Evolutionary conservation across 169 alveolate genomes (phyloP), one percentile per base, ranked within the genome.

Genomic region (Plasmodium vivax): DNA sequence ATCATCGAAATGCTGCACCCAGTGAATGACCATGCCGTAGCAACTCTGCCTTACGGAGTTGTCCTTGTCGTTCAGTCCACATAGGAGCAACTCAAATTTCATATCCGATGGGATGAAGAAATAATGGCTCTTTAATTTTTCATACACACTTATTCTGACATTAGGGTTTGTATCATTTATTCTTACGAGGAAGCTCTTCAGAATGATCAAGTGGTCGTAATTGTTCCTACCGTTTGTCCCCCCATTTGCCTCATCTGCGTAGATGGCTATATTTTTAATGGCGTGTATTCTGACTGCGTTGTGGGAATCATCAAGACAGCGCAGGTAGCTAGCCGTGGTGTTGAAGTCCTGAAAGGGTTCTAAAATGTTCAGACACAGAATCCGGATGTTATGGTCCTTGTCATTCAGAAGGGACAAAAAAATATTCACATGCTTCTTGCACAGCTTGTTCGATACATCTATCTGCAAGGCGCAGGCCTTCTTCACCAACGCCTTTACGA

Each of bases 401-500:
- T 95, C 96, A 80, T 94, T 84, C 38, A 96, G 79, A 72, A 96
- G 74, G 51, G 95, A 81, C 45, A 94, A 68, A 74, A 96, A 92
- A 45, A 95, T 91, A 16, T 95, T 93, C 14, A 85, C 95, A 92
- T 96, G 97, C 62, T 95, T 96, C 38, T 80, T 77, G 58, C 91
- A 94, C 38, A 96, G 83, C 30, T 88, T 84, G 12, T 85, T 79
- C 41, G 96, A 93, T 9, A 96, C 93, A 74, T 93, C 96, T 23
- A 96, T 88, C 34, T 95, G 96, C 62, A 92, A 95, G 36, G 92
- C 81, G 82, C 97, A 95, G 1, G 96, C 96, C 34, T 85, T 82
- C 54, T 80, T 94, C 41, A 94, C 94, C 68, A 96, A 30, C 6
- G 79, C 38, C 32, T 92, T 84, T 19, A 95, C 47, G 36, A 95